A percentile compares a stretch with the other conserved stretches of the same genome.
Evolutionary conservation across 2,329 filamentous ascomycete genomes (phyloP).

Genomic region (Colletotrichum euphorbiae): DNA sequence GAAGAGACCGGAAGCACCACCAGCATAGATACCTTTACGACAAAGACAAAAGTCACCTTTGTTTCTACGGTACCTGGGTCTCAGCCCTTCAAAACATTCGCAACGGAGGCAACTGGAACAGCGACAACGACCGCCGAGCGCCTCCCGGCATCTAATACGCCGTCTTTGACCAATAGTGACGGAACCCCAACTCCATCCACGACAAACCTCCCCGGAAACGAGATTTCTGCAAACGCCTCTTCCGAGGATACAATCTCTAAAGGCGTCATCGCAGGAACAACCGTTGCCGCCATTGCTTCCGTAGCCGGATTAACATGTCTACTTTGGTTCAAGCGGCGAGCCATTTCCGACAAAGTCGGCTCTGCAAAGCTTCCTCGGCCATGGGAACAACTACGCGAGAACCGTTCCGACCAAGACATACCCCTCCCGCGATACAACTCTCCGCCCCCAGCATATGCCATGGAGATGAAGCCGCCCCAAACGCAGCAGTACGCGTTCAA

Average conservation of each 20-base stretch:
- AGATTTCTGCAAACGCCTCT: not conserved
- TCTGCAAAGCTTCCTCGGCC: slow-evolving; percentile 6
- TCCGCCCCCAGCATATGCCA: slow-evolving; percentile 26
- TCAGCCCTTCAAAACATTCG: not conserved
- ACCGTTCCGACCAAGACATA: slow-evolving; percentile 9
- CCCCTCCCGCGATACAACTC: slow-evolving; percentile 31
- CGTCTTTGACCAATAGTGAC: not conserved
- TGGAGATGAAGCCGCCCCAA: slow-evolving; percentile 4
- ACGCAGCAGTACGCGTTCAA: slow-evolving; percentile 23
- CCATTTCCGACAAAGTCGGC: slow-evolving; percentile 32
- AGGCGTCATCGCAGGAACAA: slow-evolving; percentile 28
- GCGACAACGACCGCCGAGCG: not conserved
- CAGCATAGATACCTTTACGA: not conserved
- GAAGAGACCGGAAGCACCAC: slow-evolving; percentile 47
- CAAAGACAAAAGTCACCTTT: not conserved
- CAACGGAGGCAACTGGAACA: not conserved
- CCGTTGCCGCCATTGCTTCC: slow-evolving; percentile 33
- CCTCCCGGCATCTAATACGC: not conserved
- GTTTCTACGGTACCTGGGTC: not conserved
- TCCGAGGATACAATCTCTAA: slow-evolving; percentile 6
- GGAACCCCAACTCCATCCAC: not conserved
- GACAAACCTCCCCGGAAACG: not conserved
- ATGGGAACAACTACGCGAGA: slow-evolving; percentile 28
- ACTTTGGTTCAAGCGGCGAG: slow-evolving; percentile 31
- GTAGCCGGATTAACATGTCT: slow-evolving; percentile 24